Percentiles rank a stretch among this genome's conserved stretches.
Evolutionary conservation across 2,329 filamentous ascomycete species (phyloP).

Genomic region (Trichoderma aggressivum): DNA sequence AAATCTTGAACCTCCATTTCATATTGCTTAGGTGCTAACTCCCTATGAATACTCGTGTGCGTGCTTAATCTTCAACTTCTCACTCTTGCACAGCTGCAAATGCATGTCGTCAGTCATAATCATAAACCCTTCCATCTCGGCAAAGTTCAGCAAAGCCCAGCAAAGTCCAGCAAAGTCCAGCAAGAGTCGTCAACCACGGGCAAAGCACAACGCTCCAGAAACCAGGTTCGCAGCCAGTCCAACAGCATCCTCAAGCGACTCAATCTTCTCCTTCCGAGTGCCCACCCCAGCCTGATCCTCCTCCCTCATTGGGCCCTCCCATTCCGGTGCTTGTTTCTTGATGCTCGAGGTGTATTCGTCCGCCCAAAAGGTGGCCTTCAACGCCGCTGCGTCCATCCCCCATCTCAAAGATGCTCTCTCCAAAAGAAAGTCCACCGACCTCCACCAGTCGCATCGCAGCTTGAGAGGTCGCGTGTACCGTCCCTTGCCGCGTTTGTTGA

Average conservation of each 20-base stretch:
- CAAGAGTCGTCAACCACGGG: not conserved
- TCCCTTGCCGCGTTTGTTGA: not conserved
- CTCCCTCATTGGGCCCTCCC: not conserved
- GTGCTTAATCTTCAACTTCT: not conserved
- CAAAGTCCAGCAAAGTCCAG: not conserved
- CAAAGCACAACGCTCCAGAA: not conserved
- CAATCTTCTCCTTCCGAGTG: not conserved
- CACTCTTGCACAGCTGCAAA: not conserved
- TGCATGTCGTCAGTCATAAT: not conserved
- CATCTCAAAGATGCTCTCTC: slow-evolving; percentile 11
- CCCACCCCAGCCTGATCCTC: not conserved
- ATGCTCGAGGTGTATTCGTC: not conserved
- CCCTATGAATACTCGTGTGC: not conserved
- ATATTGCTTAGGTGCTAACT: slow-evolving; percentile 6
- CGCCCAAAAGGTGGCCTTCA: slow-evolving; percentile 18
- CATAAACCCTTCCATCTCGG: too few species aligned
- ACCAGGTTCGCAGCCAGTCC: not conserved
- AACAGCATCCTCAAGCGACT: not conserved
- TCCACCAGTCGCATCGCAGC: slow-evolving; percentile 20
- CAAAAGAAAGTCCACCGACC: slow-evolving; percentile 18
- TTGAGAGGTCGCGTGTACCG: slow-evolving; percentile 6
- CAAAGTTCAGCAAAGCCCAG: not conserved
- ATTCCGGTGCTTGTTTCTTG: not conserved
- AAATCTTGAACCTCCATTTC: not conserved
- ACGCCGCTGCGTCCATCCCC: not conserved